phyloP scores from a whole-genome alignment of 129 eudicot genomes.

The Artemisia annua region DNA sequence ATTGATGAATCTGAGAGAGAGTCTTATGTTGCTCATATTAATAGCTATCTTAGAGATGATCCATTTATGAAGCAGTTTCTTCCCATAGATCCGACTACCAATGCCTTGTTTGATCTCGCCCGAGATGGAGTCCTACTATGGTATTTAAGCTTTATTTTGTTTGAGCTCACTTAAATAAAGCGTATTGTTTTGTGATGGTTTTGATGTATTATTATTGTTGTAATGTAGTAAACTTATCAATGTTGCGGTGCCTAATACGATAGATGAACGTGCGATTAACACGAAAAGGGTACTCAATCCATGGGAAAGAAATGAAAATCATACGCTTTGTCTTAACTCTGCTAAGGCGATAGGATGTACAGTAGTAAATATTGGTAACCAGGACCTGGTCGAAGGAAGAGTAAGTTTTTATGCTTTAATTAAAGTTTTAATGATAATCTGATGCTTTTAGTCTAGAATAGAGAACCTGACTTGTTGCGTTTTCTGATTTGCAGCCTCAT shows the following conservation, averaged over 20 bases:
- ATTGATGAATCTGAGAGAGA: conserved; percentile 80
- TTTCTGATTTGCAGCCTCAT: conserved; percentile 70
- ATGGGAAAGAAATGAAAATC: conserved; percentile 98
- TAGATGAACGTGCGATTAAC: conserved; percentile 41
- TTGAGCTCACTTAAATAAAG: no score
- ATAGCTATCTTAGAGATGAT: conserved; percentile 93
- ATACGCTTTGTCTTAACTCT: conserved; percentile 95
- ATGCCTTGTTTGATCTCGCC: conserved; percentile 81
- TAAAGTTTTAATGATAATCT: neutral
- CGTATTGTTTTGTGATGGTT: no score
- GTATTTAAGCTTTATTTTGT: conserved; percentile 37
- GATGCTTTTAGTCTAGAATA: conserved; percentile 9
- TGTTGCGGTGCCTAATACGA: conserved; percentile 43
- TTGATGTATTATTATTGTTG: conserved; percentile 11
- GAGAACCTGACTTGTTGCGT: conserved; percentile 5
- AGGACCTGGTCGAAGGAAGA: conserved; percentile 91
- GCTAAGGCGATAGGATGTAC: conserved; percentile 99
- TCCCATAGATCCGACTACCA: conserved; percentile 78
- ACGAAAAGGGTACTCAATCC: conserved; percentile 60
- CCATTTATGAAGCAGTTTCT: conserved; percentile 89
- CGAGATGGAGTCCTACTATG: conserved; percentile 96
- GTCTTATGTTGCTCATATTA: conserved; percentile 92
- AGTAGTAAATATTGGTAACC: conserved; percentile 92
- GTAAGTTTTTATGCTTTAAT: conserved; percentile 36
- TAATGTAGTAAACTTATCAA: conserved; percentile 42